Evolutionary conservation across 768 basidiomycete species (phyloP), one percentile per base, ranked within the genome.

Genomic region (Boletus eberwhitei): DNA sequence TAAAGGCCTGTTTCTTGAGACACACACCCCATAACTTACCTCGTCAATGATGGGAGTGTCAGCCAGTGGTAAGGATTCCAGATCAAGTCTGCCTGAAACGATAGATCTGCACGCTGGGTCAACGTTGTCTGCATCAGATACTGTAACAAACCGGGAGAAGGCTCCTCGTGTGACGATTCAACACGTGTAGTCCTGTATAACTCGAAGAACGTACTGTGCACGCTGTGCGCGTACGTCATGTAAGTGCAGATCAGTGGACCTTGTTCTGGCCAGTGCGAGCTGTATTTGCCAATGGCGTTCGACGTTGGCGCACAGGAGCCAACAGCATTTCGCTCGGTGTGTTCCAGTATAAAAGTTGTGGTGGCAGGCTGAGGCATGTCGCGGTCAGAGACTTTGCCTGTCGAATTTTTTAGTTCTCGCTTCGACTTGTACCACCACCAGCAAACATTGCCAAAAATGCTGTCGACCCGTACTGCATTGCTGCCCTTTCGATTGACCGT

Each of bases 401-500:
- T 26, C 24, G 5, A 26, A 29, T 9, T 9, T 29, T 29, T 29
- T 6, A 26, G 0, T 37, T 37, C 29, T 41, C 34, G 9, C 8
- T 29, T 39, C 47, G 8, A 19, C 41, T 47, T 37, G 26, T 38
- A 59, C 57, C 48, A 59, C 36, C 38, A 48, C 41, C 37, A 46
- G 29, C 50, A 29, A 29, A 48, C 43, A 19, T 41, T 38, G 31
- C 1, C 48, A 42, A 50, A 50, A 46, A 65, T 76, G 75, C 53
- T 74, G 60, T 65, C 69, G 40, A 59, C 57, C 50, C 71, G 71
- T 53, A 59, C 62, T 42, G 61, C 53, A 46, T 36, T 42, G 35
- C 52, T 66, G 16, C 52, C 62, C 32, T 61, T 61, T 47, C 62
- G 70, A 35, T 35, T 71, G 49, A 75, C 74, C 19, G 54, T 66